phyloP scores from a whole-genome alignment of 2,329 filamentous ascomycete genomes.

The Triangularia verruculosa region DNA sequence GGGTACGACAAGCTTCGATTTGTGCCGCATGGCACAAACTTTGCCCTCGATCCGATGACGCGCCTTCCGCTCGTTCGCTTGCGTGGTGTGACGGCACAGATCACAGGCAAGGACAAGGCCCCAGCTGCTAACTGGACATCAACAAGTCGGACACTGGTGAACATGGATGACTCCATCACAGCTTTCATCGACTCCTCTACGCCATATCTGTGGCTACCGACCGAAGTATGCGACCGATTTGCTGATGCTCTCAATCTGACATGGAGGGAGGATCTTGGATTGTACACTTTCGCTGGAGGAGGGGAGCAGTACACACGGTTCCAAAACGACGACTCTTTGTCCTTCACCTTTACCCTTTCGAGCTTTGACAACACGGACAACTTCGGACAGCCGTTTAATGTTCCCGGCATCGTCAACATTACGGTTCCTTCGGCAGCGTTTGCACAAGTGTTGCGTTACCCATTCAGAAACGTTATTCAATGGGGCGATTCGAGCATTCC shows the following conservation, averaged over 20 bases:
- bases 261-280: constrained; percentile 59
- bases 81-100: constrained; percentile 51
- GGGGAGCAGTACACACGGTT: constrained; percentile 51
- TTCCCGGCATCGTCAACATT: constrained; percentile 54
- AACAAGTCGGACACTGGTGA: constrained; percentile 38
- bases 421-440: constrained; percentile 52
- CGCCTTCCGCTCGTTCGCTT: constrained; percentile 59
- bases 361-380: constrained; percentile 53
- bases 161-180: constrained; percentile 46
- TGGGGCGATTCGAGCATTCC: constrained; percentile 46
- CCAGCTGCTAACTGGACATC: constrained; percentile 40
- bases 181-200: constrained; percentile 63
- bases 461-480: constrained; percentile 44
- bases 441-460: constrained; percentile 48
- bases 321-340: constrained; percentile 42
- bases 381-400: constrained; percentile 47
- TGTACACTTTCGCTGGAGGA: constrained; percentile 60
- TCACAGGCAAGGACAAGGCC: constrained; percentile 32
- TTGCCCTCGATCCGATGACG: constrained; percentile 53
- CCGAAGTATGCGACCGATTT: constrained; percentile 60
- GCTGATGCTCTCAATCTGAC: constrained; percentile 61
- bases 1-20: constrained; percentile 66
- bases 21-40: constrained; percentile 57
- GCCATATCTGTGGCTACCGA: constrained; percentile 62
- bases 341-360: constrained; percentile 56